Percentiles rank a stretch among this genome's conserved stretches.
Evolutionary conservation across 805 yeast genomes (phyloP).

Genomic region (Ogataea zsoltii): DNA sequence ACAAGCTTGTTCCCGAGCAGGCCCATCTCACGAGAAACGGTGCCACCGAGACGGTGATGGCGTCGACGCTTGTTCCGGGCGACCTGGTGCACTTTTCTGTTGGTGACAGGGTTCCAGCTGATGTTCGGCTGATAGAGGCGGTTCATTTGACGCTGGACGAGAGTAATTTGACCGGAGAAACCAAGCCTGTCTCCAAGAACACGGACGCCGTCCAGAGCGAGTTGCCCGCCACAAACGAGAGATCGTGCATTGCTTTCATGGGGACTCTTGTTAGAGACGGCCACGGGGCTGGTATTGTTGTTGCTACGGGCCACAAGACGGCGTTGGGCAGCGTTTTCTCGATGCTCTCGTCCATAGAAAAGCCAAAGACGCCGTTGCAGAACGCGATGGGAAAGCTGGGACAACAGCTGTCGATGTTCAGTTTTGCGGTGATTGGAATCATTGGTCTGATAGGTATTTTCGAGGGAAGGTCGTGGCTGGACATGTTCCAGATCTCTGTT

Average conservation of each 20-base stretch:
- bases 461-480: constrained; percentile 94
- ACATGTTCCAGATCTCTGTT: constrained; percentile 97
- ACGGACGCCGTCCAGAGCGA: constrained; percentile 42
- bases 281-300: constrained; percentile 88
- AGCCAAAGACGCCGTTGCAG: constrained; percentile 97
- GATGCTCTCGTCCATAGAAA: constrained; percentile 93
- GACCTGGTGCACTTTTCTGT: constrained; percentile 86
- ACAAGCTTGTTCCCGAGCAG: constrained; percentile 93
- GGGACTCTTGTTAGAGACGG: constrained; percentile 98
- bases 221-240: constrained; percentile 46
- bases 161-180: constrained; percentile 94
- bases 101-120: constrained; percentile 98
- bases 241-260: constrained; percentile 87
- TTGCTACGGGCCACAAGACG: constrained; percentile 86
- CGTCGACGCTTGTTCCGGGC: constrained; percentile 91
- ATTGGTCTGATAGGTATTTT: constrained; percentile 87
- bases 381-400: constrained; percentile 94
- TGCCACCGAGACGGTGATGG: constrained; percentile 75
- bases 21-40: constrained; percentile 89
- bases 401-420: constrained; percentile 79
- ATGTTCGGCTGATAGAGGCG: constrained; percentile 75
- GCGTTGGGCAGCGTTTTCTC: constrained; percentile 94
- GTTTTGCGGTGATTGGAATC: constrained; percentile 86
- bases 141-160: constrained; percentile 87
- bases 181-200: constrained; percentile 76